Percentiles rank a stretch among this genome's conserved stretches.
phyloP scores from a whole-genome alignment of 805 yeast species.

The Starmerella ratchasimensis region DNA sequence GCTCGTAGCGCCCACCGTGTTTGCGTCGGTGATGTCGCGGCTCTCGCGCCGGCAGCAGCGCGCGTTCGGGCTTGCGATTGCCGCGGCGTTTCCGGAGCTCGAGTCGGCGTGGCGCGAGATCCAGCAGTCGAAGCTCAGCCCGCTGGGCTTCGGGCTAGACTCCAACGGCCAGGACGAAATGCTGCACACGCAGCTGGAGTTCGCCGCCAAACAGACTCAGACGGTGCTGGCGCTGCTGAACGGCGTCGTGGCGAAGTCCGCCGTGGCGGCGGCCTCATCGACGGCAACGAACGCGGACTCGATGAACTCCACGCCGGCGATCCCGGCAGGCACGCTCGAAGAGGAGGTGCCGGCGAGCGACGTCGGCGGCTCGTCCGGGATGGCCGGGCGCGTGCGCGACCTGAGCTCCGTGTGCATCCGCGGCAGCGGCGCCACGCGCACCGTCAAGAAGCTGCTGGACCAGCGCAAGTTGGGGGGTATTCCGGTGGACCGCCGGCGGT shows the following conservation, averaged over 20 bases:
- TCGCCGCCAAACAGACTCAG: slow-evolving; percentile 39
- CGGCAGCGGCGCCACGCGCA: slow-evolving; percentile 70
- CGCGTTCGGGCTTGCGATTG: slow-evolving; percentile 81
- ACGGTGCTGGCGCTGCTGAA: slow-evolving; percentile 18
- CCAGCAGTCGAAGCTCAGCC: slow-evolving; percentile 5
- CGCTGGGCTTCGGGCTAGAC: neutral
- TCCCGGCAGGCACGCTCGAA: neutral
- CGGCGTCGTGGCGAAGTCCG: slow-evolving; percentile 18
- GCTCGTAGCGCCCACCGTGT: slow-evolving; percentile 7
- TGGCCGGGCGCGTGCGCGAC: slow-evolving; percentile 58
- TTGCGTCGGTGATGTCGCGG: slow-evolving; percentile 1
- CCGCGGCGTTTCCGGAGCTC: slow-evolving; percentile 17
- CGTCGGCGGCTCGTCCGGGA: slow-evolving; percentile 16
- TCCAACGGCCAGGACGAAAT: slow-evolving; percentile 36
- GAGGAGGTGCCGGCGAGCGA: neutral
- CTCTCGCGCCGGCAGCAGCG: slow-evolving; percentile 52
- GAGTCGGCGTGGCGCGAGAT: slow-evolving; percentile 14
- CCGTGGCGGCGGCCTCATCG: slow-evolving; percentile 16
- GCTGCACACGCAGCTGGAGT: slow-evolving; percentile 47
- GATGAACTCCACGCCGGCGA: neutral
- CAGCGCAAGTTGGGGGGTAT: slow-evolving; percentile 28
- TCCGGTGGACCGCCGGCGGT: slow-evolving; percentile 40
- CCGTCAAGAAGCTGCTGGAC: slow-evolving; percentile 42
- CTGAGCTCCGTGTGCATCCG: slow-evolving; percentile 61
- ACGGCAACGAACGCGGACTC: neutral